Base-by-base conservation (phyloP, 345 rosid species). In the Aegle marmelos region DNA sequence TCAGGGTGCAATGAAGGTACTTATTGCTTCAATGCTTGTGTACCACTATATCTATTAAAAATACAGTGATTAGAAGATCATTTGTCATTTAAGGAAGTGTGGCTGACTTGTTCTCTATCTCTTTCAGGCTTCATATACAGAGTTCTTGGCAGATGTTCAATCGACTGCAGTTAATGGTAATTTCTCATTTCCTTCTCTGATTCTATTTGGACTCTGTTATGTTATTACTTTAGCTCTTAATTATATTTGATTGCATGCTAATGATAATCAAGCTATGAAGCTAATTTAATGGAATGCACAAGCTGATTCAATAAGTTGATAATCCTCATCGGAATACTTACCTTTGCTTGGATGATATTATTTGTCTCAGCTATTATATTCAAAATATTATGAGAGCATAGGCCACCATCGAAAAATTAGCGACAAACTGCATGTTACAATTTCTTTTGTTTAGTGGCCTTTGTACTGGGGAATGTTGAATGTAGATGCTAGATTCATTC, bases 1-100 rank as follows among this genome's bases (percentile, higher is more conserved):
- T 78, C 79, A 36, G 57, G 78, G 86, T 75, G 86, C 82, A 64
- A 85, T 84, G 88, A 86, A 86, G 89, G 92, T 83, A 53, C 30
- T 66, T 45, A 45, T 45, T 53, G 22, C 22, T 53, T 17, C 17
- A 17, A 53, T 58, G 39, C 54, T 78, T 37, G 24, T 60, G 24
- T 17, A 0, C 33, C 11, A n/a, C 53, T 5, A 4, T 53, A 14
- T 16, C 22, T 53, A 17, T 0, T 53, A 53, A 64, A 11, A 5
- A 33, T 14, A 65, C 54, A 76, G 39, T 9, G 25, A 76, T 30
- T 53, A 13, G 13, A 54, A 73, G 41, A 34, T 57, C 27, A 39
- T 53, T 17, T 53, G 22, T 45, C 17, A 45, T 45, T 28, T 50
- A n/a, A 45, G 39, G 56, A 17, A 16, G 21, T 16, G 9, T 21